Percentiles rank a stretch among this genome's conserved stretches.
Conservation (phyloP, 192 early-diverging fungal genomes). For the Geranomyces michiganensis region DNA sequence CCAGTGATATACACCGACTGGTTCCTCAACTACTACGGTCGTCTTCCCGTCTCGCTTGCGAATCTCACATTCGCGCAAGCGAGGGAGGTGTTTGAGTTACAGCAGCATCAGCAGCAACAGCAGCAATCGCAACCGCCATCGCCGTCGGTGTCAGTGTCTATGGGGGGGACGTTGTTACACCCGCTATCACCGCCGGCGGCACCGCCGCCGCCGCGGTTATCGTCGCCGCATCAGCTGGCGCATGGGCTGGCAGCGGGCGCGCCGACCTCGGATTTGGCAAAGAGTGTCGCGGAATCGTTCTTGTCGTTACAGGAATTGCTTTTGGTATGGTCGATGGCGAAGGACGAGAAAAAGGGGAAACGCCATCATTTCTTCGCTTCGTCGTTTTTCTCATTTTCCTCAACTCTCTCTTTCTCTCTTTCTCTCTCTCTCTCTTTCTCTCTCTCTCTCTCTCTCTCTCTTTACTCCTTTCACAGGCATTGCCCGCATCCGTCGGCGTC, state of each 20-base stretch:
- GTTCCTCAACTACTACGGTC: conserved; percentile 43
- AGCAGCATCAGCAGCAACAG: neutral
- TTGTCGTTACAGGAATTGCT: conserved; percentile 72
- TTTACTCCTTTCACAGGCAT: conserved; percentile 55
- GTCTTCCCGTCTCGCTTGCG: conserved; percentile 54
- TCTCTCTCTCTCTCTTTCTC: too few species aligned
- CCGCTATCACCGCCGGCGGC: neutral
- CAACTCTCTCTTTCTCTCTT: too few species aligned
- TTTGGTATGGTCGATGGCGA: conserved; percentile 70
- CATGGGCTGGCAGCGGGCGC: neutral
- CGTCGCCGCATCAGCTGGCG: neutral
- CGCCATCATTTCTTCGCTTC: too few species aligned
- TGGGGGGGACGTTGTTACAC: too few species aligned
- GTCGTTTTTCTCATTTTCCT: too few species aligned
- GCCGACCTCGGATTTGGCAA: conserved; percentile 24
- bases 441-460: neutral
- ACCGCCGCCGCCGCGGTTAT: neutral
- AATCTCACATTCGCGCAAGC: conserved; percentile 74
- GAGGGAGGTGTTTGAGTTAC: conserved; percentile 38
- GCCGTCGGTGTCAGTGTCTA: neutral
- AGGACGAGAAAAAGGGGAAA: too few species aligned
- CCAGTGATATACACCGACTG: conserved; percentile 86
- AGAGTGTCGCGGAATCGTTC: conserved; percentile 31
- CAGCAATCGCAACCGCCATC: neutral
- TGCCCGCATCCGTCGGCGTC: conserved; percentile 76